Evolutionary conservation across 495 filamentous ascomycete genomes (phyloP), one percentile per base, ranked within the genome.

Genomic region (Lasiosphaeria ovina): DNA sequence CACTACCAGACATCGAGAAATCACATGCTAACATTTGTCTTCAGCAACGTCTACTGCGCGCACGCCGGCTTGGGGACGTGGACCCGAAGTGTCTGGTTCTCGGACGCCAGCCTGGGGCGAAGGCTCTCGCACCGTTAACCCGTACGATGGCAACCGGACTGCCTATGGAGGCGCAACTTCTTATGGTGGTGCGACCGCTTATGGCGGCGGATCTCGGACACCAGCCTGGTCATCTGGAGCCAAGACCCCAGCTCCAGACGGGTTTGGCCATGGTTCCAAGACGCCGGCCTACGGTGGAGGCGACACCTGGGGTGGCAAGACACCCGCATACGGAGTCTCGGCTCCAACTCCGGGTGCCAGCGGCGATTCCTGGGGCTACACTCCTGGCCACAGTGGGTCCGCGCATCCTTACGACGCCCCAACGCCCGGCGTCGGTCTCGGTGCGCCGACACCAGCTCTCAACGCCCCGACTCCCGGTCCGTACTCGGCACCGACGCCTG

Each of bases 71-170:
- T 89, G 85, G 79, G 76, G 77, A 55, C 79, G 85, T 52, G 80
- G 77, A 17, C 12, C 42, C 47, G 83, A 84, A 53, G 69, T 70
- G 33, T 77, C 80, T 38, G 81, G 82, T 33, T 78, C 80, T 32
- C 85, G 91, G 50, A 94, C 90, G 3, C 90, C 91, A 3, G 87
- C 88, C 7, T 93, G 90, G 90, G 88, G 86, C 60, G 88, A 87
- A 62, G 85, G 85, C 51, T 89, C 82, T 6, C 85, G 84, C 59
- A 92, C 89, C n/a, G 83, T 85, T 31, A 91, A 90, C 57, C 85
- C 87, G 3, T 90, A 91, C 68, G 91, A 93, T 68, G 92, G 91
- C 53, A 89, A 77, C 66, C 85, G 90, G 38, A 94, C 82, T 77
- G 57, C 93, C 84, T 79, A 89, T 55, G 87, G 82, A 16, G 71